Percentiles rank a stretch among this genome's conserved stretches.
phyloP scores from a whole-genome alignment of 2,329 filamentous ascomycete species.

The Drechslera avenae region DNA sequence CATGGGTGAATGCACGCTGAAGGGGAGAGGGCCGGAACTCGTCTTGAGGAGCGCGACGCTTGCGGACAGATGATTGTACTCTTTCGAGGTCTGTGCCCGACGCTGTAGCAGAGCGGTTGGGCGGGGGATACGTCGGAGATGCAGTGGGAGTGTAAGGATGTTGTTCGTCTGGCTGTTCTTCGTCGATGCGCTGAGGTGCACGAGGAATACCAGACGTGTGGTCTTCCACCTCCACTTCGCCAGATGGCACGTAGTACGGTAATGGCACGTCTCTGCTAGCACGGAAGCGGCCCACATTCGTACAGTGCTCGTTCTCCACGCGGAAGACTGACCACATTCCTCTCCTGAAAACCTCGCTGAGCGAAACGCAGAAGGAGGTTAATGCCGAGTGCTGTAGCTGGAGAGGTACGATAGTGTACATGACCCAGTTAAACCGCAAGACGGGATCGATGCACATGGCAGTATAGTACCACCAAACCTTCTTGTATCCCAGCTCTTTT shows the following conservation, averaged over 20 bases:
- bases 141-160: neutral
- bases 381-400: slow-evolving; percentile 82
- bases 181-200: slow-evolving; percentile 22
- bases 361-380: slow-evolving; percentile 76
- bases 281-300: slow-evolving; percentile 79
- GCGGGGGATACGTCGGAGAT: neutral
- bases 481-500: slow-evolving; percentile 78
- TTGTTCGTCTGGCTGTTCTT: slow-evolving; percentile 36
- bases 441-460: slow-evolving; percentile 85
- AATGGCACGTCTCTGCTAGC: slow-evolving; percentile 86
- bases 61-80: slow-evolving; percentile 19
- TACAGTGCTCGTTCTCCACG: slow-evolving; percentile 97
- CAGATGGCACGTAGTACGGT: slow-evolving; percentile 67
- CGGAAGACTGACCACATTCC: slow-evolving; percentile 92
- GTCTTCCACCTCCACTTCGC: slow-evolving; percentile 15
- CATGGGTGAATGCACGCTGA: slow-evolving; percentile 54
- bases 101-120: slow-evolving; percentile 23
- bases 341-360: slow-evolving; percentile 81
- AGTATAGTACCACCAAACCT: slow-evolving; percentile 80
- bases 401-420: slow-evolving; percentile 83
- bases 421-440: slow-evolving; percentile 91
- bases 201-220: slow-evolving; percentile 9
- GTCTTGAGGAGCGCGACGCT: slow-evolving; percentile 28
- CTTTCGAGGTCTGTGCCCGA: slow-evolving; percentile 24
- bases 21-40: slow-evolving; percentile 41